Evolutionary conservation across 768 basidiomycete genomes (phyloP).

Genomic region (Phaeotremella fagi): DNA sequence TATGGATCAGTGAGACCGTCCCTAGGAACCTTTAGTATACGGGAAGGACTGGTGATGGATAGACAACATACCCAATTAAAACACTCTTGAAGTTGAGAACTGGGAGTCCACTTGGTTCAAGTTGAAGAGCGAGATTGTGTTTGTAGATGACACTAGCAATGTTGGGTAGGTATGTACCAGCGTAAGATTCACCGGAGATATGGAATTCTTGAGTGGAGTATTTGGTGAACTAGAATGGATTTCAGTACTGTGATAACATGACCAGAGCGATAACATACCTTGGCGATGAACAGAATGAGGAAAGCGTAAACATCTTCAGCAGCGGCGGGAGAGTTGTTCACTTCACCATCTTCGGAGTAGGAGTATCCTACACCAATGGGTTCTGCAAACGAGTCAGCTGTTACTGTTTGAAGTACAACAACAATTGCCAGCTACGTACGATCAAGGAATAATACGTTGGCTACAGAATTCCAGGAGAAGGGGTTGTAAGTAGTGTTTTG

Average conservation of each 20-base stretch:
- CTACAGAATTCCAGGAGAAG: conserved; percentile 76
- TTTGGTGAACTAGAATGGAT: conserved; percentile 29
- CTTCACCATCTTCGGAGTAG: conserved; percentile 63
- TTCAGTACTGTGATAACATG: conserved; percentile 66
- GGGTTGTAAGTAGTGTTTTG: conserved; percentile 57
- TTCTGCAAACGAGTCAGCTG: conserved; percentile 28
- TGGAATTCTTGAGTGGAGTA: conserved; percentile 47
- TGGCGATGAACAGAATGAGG: conserved; percentile 41
- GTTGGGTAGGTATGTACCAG: conserved; percentile 78
- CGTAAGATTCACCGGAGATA: conserved; percentile 52
- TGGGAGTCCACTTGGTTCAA: conserved; percentile 52
- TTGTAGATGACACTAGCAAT: conserved; percentile 75
- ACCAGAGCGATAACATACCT: conserved; percentile 60
- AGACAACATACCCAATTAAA: conserved; percentile 68
- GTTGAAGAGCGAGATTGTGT: conserved; percentile 56
- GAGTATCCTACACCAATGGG: conserved; percentile 89
- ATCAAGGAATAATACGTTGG: conserved; percentile 54
- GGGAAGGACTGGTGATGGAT: neutral
- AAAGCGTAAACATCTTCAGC: conserved; percentile 71
- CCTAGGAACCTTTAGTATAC: too few species aligned
- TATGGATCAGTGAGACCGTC: conserved; percentile 67
- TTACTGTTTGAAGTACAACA: conserved; percentile 56
- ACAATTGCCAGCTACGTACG: conserved; percentile 26
- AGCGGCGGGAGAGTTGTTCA: conserved; percentile 75
- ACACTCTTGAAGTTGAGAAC: conserved; percentile 77